Evolutionary conservation across 495 filamentous ascomycete species (phyloP), one percentile per base, ranked within the genome.

Genomic region (Xylaria bambusicola): DNA sequence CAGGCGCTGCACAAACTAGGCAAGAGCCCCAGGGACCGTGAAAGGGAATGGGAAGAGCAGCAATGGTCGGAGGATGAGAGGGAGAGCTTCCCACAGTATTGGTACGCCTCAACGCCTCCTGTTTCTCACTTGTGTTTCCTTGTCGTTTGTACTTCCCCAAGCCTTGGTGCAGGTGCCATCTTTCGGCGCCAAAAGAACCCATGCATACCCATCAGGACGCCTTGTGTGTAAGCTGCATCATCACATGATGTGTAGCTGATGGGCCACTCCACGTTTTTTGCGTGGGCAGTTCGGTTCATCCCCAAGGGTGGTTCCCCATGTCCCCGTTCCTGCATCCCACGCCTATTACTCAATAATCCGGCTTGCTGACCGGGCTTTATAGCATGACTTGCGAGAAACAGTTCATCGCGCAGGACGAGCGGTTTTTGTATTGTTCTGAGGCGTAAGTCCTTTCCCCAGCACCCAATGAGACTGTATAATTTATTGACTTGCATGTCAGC

Each of bases 321-420:
- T 48, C 21, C 49, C 8, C 42, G 75, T 79, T 79, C 74, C 75
- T 79, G 76, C 76, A 75, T 73, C 61, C 50, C 38, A 53, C 53
- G 53, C 31, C 56, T 56, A 45, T 20, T 13, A 65, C 59, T 42
- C 65, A 51, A 61, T 48, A 50, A 33, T 18, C 17, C 63, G 64
- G 52, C 68, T 66, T 60, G 55, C 62, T 62, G 49, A 52, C 52
- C 36, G 26, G 41, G 29, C n/a, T 53, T 51, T 60, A 33, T 51
- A 81, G 78, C 67, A 81, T 81, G 78, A 73, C 73, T n/a, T 81
- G 78, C 64, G 78, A 78, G 54, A 80, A 78, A 68, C 75, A 78
- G 60, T 80, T 80, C 61, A 60, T 73, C 56, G 72, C 75, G 48
- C 65, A 73, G 29, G 74, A 75, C 52, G 76, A 78, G 33, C 73